Conservation (phyloP, 2,329 filamentous ascomycete species). For the Fusarium pseudoanthophilum region DNA sequence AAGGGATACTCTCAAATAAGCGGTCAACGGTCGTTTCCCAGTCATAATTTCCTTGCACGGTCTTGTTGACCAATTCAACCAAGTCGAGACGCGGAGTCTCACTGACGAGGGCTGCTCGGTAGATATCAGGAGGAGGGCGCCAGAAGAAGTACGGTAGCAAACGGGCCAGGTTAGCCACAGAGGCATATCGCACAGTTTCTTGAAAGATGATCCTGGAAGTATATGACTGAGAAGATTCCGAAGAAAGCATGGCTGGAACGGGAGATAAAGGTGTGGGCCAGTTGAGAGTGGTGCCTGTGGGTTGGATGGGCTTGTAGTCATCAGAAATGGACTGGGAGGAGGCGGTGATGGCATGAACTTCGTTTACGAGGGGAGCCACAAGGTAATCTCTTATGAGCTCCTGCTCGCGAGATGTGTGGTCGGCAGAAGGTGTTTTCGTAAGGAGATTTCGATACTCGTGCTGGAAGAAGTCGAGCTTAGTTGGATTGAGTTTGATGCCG, state of each 20-base stretch:
- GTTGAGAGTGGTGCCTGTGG: constrained; percentile 30
- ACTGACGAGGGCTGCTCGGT: constrained; percentile 42
- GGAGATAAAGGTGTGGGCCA: constrained; percentile 43
- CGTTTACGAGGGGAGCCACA: constrained; percentile 40
- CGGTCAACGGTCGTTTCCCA: constrained; percentile 32
- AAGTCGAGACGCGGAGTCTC: constrained; percentile 17
- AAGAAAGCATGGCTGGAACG: constrained; percentile 42
- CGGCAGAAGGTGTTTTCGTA: constrained; percentile 40
- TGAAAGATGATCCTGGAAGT: constrained; percentile 33
- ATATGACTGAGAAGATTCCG: constrained; percentile 34
- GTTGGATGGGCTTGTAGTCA: constrained; percentile 25
- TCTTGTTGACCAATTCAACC: constrained; percentile 42
- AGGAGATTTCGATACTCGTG: constrained; percentile 65
- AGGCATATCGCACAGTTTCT: constrained; percentile 39
- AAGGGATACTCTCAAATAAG: constrained; percentile 24
- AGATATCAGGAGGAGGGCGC: constrained; percentile 48
- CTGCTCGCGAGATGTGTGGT: constrained; percentile 37
- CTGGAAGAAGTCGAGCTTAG: constrained; percentile 85
- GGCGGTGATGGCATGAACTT: constrained; percentile 41
- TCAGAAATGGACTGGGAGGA: background rate
- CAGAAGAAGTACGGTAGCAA: constrained; percentile 54
- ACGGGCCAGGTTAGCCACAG: constrained; percentile 40
- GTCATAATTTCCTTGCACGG: constrained; percentile 23
- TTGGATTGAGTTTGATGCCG: constrained; percentile 82
- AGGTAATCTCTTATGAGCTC: constrained; percentile 32